A percentile compares a stretch with the other conserved stretches of the same genome.
phyloP scores from a whole-genome alignment of 2,329 filamentous ascomycete species.

The Cladophialophora yegresii region DNA sequence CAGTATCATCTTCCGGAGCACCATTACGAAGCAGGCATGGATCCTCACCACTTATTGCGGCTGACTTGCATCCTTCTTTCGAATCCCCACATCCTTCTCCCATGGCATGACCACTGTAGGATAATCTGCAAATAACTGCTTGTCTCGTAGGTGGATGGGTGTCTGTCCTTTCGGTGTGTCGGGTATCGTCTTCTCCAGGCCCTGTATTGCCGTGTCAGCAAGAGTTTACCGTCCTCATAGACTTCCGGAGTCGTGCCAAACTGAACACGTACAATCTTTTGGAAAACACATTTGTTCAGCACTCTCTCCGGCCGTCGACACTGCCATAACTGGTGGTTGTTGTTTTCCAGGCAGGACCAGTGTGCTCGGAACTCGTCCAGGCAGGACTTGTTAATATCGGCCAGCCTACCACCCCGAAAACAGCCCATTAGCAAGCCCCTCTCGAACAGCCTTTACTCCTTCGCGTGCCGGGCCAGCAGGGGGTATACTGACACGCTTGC shows the following conservation, averaged over 20 bases:
- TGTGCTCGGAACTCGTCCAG: conserved; percentile 86
- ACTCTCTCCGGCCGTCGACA: conserved; percentile 85
- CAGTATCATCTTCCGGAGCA: background rate
- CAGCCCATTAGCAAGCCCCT: background rate
- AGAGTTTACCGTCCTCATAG: background rate
- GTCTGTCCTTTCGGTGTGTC: conserved; percentile 68
- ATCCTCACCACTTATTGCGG: conserved; percentile 9
- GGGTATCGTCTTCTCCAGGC: conserved; percentile 78
- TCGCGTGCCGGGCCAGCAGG: background rate
- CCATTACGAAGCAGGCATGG: background rate
- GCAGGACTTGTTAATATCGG: conserved; percentile 95
- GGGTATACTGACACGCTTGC: conserved; percentile 78
- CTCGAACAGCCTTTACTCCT: background rate
- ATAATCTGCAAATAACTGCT: conserved; percentile 47
- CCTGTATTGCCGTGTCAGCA: conserved; percentile 51
- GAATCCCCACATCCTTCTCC: conserved; percentile 36
- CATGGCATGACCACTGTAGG: conserved; percentile 28
- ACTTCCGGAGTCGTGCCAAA: background rate
- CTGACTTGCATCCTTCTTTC: conserved; percentile 28
- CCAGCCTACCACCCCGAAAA: conserved; percentile 67
- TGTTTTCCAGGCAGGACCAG: conserved; percentile 94
- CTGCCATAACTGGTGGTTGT: conserved; percentile 97
- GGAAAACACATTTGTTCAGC: conserved; percentile 92
- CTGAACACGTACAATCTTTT: conserved; percentile 76
- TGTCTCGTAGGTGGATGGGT: conserved; percentile 71